phyloP scores from a whole-genome alignment of 2,329 filamentous ascomycete genomes.

The Arthrobotrys conoides region DNA sequence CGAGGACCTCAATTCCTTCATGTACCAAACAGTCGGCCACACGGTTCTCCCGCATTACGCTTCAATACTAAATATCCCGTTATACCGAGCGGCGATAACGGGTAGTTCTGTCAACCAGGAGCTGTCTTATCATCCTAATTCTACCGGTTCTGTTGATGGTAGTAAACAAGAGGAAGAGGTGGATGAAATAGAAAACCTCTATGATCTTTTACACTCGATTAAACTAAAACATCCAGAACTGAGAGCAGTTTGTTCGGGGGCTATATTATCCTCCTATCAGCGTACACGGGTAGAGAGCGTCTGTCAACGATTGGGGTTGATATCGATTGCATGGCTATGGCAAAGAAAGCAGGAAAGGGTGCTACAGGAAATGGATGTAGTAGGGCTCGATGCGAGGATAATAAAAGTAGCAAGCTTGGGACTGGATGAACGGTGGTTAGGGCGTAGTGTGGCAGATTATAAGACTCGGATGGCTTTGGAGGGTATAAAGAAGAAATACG shows the following conservation, averaged over 20 bases:
- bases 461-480: constrained; percentile 69
- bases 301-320: constrained; percentile 84
- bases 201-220: constrained; percentile 80
- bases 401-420: constrained; percentile 95
- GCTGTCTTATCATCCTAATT: constrained; percentile 75
- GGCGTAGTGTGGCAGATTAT: constrained; percentile 80
- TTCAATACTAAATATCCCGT: constrained; percentile 81
- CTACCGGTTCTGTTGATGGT: background rate
- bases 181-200: constrained; percentile 91
- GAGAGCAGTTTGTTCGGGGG: constrained; percentile 89
- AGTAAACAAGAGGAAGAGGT: constrained; percentile 49
- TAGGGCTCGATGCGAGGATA: constrained; percentile 87
- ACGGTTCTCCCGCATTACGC: constrained; percentile 87
- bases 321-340: constrained; percentile 90
- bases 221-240: constrained; percentile 80
- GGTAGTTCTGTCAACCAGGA: constrained; percentile 79
- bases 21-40: constrained; percentile 99
- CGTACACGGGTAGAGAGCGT: constrained; percentile 95
- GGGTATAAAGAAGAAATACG: constrained; percentile 68
- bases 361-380: constrained; percentile 83
- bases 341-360: constrained; percentile 73
- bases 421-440: constrained; percentile 83
- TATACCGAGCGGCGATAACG: constrained; percentile 83
- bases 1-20: constrained; percentile 91
- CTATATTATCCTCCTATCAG: constrained; percentile 95